Conservation (phyloP, 2,329 filamentous ascomycete species). For the Moelleriella libera region DNA sequence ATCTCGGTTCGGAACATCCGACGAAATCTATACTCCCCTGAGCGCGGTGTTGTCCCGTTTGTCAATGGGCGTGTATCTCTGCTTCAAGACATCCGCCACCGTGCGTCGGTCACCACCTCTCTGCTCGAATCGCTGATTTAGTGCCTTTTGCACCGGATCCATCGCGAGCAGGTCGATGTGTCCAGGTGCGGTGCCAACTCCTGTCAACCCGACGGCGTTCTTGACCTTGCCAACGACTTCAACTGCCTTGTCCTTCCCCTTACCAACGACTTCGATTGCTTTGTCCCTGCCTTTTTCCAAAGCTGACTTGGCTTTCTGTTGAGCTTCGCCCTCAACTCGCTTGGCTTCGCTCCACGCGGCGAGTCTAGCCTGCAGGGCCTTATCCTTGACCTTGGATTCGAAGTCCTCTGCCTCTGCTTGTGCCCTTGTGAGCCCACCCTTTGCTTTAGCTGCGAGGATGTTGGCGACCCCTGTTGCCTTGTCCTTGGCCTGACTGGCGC, state of each 20-base stretch:
- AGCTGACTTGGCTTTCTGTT: slow-evolving; percentile 18
- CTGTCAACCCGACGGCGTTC: slow-evolving; percentile 17
- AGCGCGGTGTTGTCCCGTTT: slow-evolving; percentile 29
- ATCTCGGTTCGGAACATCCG: no score
- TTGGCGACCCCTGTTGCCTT: slow-evolving; percentile 9
- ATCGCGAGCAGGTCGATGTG: slow-evolving; percentile 7
- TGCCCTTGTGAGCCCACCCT: slow-evolving; percentile 17
- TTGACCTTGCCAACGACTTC: slow-evolving; percentile 23
- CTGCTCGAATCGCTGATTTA: slow-evolving; percentile 36
- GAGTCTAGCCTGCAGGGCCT: slow-evolving; percentile 13
- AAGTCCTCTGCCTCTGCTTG: slow-evolving; percentile 14
- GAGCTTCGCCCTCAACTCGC: slow-evolving; percentile 8
- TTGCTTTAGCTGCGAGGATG: slow-evolving; percentile 19
- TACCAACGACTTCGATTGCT: slow-evolving; percentile 1
- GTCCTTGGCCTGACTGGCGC: slow-evolving; percentile 17
- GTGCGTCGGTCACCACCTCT: slow-evolving; percentile 27
- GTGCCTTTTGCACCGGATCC: slow-evolving; percentile 32
- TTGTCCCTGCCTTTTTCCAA: slow-evolving; percentile 23
- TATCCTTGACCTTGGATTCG: slow-evolving; percentile 12
- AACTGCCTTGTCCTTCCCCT: slow-evolving; percentile 25
- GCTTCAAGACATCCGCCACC: slow-evolving; percentile 36
- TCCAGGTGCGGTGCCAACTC: slow-evolving; percentile 9
- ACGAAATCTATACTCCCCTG: slow-evolving; percentile 18
- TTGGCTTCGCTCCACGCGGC: slow-evolving; percentile 10
- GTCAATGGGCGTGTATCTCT: slow-evolving; percentile 38